Percentiles rank a stretch among this genome's conserved stretches.
phyloP scores from a whole-genome alignment of 106 monocot species.

The Hemerocallis citrina region DNA sequence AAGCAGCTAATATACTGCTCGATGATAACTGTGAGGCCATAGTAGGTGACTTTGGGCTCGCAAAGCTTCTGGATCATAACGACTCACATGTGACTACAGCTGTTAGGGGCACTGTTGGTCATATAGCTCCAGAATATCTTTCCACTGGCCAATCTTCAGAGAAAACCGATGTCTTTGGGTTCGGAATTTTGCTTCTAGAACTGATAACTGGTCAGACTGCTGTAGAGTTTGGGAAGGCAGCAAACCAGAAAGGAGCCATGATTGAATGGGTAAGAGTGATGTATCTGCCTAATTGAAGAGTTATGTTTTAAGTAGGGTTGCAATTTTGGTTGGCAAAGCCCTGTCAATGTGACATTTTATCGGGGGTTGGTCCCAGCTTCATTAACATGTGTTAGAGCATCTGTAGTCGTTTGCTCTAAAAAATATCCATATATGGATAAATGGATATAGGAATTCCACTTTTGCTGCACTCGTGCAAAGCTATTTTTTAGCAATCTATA shows the following conservation, averaged over 20 bases:
- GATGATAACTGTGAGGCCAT: constrained; percentile 24
- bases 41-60: constrained; percentile 24
- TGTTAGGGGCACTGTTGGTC: constrained; percentile 20
- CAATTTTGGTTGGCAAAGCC: no score
- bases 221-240: constrained; percentile 23
- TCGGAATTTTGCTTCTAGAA: constrained; percentile 21
- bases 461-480: no score
- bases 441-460: no score
- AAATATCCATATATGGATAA: no score
- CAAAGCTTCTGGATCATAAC: constrained; percentile 25
- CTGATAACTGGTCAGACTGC: constrained; percentile 20
- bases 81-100: constrained; percentile 24
- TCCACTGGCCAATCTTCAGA: constrained; percentile 25
- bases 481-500: no score
- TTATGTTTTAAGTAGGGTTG: no score
- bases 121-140: constrained; percentile 27
- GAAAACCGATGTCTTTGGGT: constrained; percentile 28
- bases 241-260: constrained; percentile 30
- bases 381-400: no score
- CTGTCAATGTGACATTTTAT: no score
- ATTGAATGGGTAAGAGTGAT: constrained; percentile 20
- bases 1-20: constrained; percentile 25
- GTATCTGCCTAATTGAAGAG: no score
- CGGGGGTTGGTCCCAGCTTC: no score
- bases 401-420: no score